These are phyloP conservation scores for Gelatoporia subvermispora DNA, from an alignment of 768 basidiomycete genomes.

Conservation along the genomic window DNA sequence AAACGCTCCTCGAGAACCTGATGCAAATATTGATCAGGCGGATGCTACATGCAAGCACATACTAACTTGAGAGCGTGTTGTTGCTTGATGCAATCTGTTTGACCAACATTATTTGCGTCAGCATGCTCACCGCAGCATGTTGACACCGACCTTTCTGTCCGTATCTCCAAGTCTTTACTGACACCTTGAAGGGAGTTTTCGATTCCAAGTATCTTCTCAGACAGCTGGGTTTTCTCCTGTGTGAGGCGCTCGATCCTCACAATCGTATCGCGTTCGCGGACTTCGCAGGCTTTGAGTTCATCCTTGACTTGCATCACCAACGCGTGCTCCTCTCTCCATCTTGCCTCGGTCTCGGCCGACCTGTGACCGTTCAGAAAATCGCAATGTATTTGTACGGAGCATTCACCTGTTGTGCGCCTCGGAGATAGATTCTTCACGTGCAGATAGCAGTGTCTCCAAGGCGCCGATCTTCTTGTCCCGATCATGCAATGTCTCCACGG, in stretches of 20 bases:
- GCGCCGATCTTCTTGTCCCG: not conserved
- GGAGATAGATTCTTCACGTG: constrained; percentile 4
- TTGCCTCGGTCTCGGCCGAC: not conserved
- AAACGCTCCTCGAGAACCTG: constrained; percentile 55
- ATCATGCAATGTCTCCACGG: not conserved
- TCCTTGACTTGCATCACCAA: constrained; percentile 4
- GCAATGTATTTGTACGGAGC: not conserved
- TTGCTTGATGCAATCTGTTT: constrained; percentile 12
- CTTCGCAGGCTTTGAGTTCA: constrained; percentile 5
- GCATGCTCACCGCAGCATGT: not conserved
- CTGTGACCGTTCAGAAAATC: not conserved
- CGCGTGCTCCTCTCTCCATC: not conserved
- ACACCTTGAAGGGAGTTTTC: not conserved
- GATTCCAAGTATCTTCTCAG: not conserved
- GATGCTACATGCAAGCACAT: no score
- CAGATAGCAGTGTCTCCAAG: not conserved
- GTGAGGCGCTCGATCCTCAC: not conserved
- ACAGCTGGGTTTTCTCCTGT: not conserved
- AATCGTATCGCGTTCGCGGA: constrained; percentile 5
- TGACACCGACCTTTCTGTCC: constrained; percentile 13
- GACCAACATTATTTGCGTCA: not conserved
- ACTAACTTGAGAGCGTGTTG: constrained; percentile 13
- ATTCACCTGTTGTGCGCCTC: constrained; percentile 5
- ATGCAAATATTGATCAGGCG: not conserved
- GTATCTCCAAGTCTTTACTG: constrained; percentile 3